Evolutionary conservation across 208 protist species (phyloP), one percentile per base, ranked within the genome.

Genomic region (Leishmania amazonensis): DNA sequence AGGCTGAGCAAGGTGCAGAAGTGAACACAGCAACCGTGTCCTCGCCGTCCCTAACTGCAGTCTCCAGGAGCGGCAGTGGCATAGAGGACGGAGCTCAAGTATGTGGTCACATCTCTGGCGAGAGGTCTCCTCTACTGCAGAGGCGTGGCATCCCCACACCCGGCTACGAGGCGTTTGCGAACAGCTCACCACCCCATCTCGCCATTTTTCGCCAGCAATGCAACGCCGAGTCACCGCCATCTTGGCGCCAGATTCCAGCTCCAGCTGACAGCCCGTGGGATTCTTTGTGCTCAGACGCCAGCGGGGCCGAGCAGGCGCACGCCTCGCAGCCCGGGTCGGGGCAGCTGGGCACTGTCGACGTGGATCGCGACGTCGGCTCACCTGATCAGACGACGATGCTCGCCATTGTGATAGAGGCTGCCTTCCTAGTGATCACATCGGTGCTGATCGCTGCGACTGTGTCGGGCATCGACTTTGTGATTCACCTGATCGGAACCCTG

Each of bases 341-440:
- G 54, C 15, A 47, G 72, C 7, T 76, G 21, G 57, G 53, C n/a
- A 81, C 81, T 11, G 78, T 81, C 13, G 85, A 90, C 28, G 70
- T 85, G 28, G 92, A 95, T 73, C 85, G 86, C n/a, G 92, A 95
- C 64, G 86, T 91, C n/a, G 92, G 92, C 15, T 90, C 88, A 15
- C 90, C 90, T 0, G 92, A 95, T 58, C 81, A 91, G 58, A 95
- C 92, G 19, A 95, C 92, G 47, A 85, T 77, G 3, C 83, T 96
- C 6, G 90, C 90, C 68, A 93, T 94, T 72, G 87, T 96, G 38
- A 13, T 90, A 5, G 92, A 96, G 81, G 90, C 92, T 21, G 81
- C 90, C 21, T 74, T 94, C 54, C 40, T 96, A 53, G 92, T 96
- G 38, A 74, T 42, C 24, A 87, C 83, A 7, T 83, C 89, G 3